Evolutionary conservation across 805 yeast species (phyloP), one percentile per base, ranked within the genome.

Genomic region (Osmozyma mogii): DNA sequence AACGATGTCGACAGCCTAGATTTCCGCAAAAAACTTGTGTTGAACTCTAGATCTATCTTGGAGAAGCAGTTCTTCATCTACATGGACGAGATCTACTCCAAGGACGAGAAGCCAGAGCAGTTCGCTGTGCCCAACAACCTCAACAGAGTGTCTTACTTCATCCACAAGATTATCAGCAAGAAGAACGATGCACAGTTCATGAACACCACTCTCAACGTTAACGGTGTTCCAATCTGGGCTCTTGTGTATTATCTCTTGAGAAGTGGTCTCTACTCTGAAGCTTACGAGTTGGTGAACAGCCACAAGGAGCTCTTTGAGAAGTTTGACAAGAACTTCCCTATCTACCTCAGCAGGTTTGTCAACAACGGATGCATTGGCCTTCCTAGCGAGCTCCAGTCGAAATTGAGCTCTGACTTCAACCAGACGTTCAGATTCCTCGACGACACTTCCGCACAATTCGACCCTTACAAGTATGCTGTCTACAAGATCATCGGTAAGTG

Each of bases 151-250:
- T 70, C 71, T 36, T 74, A 80, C 29, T 70, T 83, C 39, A 61
- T 63, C 24, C 47, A 61, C 35, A 56, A 57, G 31, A 47, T 64
- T 14, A 50, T 61, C 22, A 37, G 48, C 28, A 56, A 52, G 31
- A 58, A 58, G 38, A 45, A 47, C 29, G 34, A 45, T 15, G 54
- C 53, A 13, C 32, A 32, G 8, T 37, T 52, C 23, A 39, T 44
- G 36, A 47, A 48, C n/a, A 53, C 52, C 32, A 61, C 68, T 1
- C 45, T 61, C 32, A 47, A 47, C 31, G 77, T 85, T 15, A 88
- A 89, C 54, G 87, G 87, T 11, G 63, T 72, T 1, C 97, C 97
- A 7, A 72, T 92, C n/a, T 89, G 98, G 98, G 95, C 96, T 0
- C 58, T 85, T 22, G 58, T 92, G 8, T 92, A 81, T 50, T 89